phyloP scores from a whole-genome alignment of 208 protist genomes.

The Wallacemonas sp. region DNA sequence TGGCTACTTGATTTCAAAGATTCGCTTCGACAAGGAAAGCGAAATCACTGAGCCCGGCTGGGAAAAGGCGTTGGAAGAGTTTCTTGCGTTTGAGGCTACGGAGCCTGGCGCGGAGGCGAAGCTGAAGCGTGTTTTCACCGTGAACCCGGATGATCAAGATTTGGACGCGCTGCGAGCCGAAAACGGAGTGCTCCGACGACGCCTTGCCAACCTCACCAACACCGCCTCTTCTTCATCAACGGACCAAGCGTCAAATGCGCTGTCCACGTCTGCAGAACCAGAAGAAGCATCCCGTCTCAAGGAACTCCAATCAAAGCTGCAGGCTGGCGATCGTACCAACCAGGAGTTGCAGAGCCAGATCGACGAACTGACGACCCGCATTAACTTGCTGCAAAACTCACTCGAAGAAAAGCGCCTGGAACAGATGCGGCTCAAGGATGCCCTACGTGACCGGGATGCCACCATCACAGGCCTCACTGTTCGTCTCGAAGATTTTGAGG shows the following conservation, averaged over 20 bases:
- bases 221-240: slow-evolving; percentile 1
- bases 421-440: slow-evolving; percentile 6
- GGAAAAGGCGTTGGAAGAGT: background rate
- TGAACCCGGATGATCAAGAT: slow-evolving; percentile 7
- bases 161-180: slow-evolving; percentile 26
- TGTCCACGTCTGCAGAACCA: background rate
- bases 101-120: background rate
- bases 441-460: background rate
- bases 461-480: background rate
- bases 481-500: background rate
- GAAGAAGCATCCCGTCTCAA: background rate
- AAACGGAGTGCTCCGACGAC: slow-evolving; percentile 25
- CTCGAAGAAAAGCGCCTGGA: slow-evolving; percentile 18
- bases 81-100: background rate
- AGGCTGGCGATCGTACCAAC: background rate
- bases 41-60: background rate
- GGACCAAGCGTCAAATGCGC: background rate
- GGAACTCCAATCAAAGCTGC: background rate
- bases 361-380: slow-evolving; percentile 3
- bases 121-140: background rate
- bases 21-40: slow-evolving; percentile 17
- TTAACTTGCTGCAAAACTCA: slow-evolving; percentile 28
- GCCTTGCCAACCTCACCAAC: slow-evolving; percentile 26
- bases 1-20: slow-evolving; percentile 52
- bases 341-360: slow-evolving; percentile 19